These are phyloP conservation scores for Streptanthus diversifolius DNA, from an alignment of 345 rosid genomes.

Conservation along the genomic window DNA sequence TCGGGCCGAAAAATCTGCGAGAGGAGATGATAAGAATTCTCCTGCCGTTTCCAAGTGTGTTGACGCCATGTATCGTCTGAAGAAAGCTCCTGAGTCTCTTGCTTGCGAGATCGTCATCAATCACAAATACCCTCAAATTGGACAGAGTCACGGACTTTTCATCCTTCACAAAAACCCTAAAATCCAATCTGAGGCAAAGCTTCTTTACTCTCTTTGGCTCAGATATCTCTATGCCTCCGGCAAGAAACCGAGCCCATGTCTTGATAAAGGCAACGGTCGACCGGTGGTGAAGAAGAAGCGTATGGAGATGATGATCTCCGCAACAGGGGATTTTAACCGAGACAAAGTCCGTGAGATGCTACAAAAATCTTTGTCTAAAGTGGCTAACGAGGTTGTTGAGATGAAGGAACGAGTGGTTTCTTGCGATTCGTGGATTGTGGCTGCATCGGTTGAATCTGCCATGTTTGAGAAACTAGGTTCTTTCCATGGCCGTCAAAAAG, in stretches of 20 bases:
- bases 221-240: no score
- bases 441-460: no score
- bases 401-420: conserved; percentile 2
- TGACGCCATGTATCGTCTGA: conserved; percentile 1
- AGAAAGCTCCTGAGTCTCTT: conserved; percentile 10
- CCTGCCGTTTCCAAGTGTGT: neutral
- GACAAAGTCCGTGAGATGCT: no score
- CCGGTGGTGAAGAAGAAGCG: neutral
- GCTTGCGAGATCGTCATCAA: neutral
- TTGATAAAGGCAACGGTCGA: neutral
- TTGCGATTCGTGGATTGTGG: neutral
- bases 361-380: neutral
- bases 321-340: neutral
- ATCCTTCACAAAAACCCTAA: conserved; percentile 12
- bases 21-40: neutral
- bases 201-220: no score
- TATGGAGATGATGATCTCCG: no score
- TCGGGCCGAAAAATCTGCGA: neutral
- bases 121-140: neutral
- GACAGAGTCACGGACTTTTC: neutral
- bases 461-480: no score
- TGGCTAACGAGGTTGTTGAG: neutral
- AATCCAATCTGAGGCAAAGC: no score
- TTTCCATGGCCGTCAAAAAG: no score
- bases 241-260: neutral